Percentiles rank a stretch among this genome's conserved stretches.
These are phyloP conservation scores for Hibiscus trionum DNA, from an alignment of 345 rosid species.

Conservation along the genomic window DNA sequence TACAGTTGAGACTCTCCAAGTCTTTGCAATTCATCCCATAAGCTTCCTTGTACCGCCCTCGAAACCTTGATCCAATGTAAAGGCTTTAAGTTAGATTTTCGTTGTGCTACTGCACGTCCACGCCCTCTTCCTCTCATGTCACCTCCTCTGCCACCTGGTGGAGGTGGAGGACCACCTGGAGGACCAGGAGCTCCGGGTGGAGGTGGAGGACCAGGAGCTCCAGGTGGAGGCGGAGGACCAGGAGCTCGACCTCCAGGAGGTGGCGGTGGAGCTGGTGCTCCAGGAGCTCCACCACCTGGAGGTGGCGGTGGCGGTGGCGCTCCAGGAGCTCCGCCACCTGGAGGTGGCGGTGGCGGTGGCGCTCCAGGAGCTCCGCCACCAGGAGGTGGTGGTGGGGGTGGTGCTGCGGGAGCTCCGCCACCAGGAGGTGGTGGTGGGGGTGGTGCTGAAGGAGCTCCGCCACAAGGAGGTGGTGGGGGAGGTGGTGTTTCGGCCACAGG, in stretches of 20 bases:
- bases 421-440: slow-evolving; percentile 11
- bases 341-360: slow-evolving; percentile 36
- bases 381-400: neutral
- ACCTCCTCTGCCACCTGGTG: slow-evolving; percentile 33
- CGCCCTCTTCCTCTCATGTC: slow-evolving; percentile 58
- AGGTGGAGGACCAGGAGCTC: slow-evolving; percentile 21
- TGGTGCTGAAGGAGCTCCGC: neutral
- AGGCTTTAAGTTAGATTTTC: slow-evolving; percentile 86
- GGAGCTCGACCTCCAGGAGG: neutral
- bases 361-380: too few species aligned
- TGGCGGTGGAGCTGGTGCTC: neutral
- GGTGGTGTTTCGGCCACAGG: neutral
- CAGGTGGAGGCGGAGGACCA: slow-evolving; percentile 37
- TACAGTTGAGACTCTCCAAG: slow-evolving; percentile 84
- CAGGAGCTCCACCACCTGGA: slow-evolving; percentile 3
- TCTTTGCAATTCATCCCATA: slow-evolving; percentile 96
- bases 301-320: slow-evolving; percentile 39
- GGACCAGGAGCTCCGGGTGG: slow-evolving; percentile 23
- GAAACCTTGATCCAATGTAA: slow-evolving; percentile 97
- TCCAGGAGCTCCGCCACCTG: slow-evolving; percentile 12
- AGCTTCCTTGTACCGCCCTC: slow-evolving; percentile 94
- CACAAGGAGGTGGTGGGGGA: neutral
- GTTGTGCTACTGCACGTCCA: slow-evolving; percentile 57
- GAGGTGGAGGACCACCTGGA: slow-evolving; percentile 45
- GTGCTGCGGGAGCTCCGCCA: neutral